Percentiles rank a stretch among this genome's conserved stretches.
These are phyloP conservation scores for Chytriomyces confervae DNA, from an alignment of 192 early-diverging fungal genomes.

Conservation along the genomic window DNA sequence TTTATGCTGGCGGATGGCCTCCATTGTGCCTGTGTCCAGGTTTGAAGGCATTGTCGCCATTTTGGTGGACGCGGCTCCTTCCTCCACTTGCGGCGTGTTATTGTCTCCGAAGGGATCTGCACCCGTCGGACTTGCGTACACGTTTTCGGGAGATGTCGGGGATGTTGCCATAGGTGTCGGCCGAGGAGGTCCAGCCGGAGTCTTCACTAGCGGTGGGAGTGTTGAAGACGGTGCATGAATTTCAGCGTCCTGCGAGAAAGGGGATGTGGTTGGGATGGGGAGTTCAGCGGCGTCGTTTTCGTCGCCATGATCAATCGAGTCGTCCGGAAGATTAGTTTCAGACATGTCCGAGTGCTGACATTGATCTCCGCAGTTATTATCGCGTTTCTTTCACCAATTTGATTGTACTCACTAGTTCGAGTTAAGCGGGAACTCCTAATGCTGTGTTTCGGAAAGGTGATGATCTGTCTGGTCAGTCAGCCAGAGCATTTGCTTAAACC, in stretches of 20 bases:
- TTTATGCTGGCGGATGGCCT: conserved; percentile 20
- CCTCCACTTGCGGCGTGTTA: not conserved
- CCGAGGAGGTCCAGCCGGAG: not conserved
- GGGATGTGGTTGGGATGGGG: no score
- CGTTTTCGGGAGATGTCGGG: not conserved
- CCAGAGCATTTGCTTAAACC: no score
- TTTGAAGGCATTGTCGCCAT: not conserved
- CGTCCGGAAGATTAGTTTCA: no score
- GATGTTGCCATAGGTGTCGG: not conserved
- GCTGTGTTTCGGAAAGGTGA: no score
- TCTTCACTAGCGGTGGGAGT: not conserved
- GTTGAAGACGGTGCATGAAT: not conserved
- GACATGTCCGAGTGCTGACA: no score
- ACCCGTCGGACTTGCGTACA: not conserved
- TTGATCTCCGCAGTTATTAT: no score
- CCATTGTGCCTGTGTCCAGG: conserved; percentile 9
- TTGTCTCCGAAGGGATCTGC: not conserved
- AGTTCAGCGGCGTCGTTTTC: no score
- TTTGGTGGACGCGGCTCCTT: not conserved
- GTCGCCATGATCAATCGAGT: no score
- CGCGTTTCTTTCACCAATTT: no score
- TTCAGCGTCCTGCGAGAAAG: not conserved
- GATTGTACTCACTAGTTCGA: no score
- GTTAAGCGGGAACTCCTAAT: no score
- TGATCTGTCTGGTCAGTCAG: no score